Evolutionary conservation across 768 basidiomycete genomes (phyloP).

Genomic region (Suillus americanus): DNA sequence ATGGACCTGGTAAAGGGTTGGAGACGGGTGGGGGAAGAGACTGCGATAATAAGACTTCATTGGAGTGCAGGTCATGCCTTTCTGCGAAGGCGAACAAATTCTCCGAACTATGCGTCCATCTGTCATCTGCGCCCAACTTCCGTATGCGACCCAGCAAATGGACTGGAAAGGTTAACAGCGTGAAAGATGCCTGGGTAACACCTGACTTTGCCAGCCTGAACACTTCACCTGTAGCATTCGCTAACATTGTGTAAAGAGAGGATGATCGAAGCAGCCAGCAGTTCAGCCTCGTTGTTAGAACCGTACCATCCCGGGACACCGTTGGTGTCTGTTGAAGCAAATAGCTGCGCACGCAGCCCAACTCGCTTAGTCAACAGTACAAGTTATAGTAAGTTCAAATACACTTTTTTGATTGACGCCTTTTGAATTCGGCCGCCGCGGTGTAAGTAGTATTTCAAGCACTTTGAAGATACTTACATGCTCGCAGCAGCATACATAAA

Average conservation of each 20-base stretch:
- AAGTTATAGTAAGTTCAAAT: too few relatives aligned
- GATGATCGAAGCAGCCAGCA: neutral
- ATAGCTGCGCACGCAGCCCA: too few relatives aligned
- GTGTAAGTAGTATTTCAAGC: neutral
- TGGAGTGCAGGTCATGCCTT: slow-evolving; percentile 9
- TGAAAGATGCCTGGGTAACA: slow-evolving; percentile 10
- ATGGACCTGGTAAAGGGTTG: slow-evolving; percentile 53
- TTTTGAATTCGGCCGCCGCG: neutral
- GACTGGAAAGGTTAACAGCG: slow-evolving; percentile 40
- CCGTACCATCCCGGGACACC: neutral
- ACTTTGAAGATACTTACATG: slow-evolving; percentile 5
- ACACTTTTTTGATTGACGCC: neutral
- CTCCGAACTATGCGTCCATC: slow-evolving; percentile 28
- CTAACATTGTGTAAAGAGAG: neutral
- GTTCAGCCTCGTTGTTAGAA: slow-evolving; percentile 2
- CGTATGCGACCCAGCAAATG: slow-evolving; percentile 41
- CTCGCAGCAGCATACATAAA: slow-evolving; percentile 7
- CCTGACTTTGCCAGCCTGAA: neutral
- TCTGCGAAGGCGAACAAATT: neutral
- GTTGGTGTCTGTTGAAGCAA: neutral
- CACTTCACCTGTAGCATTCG: slow-evolving; percentile 2
- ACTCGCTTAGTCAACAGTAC: slow-evolving; percentile 22
- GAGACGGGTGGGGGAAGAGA: slow-evolving; percentile 12
- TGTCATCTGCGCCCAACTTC: slow-evolving; percentile 37
- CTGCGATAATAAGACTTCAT: slow-evolving; percentile 5